phyloP scores from a whole-genome alignment of 2,329 filamentous ascomycete species.

The Aureobasidium sp. region DNA sequence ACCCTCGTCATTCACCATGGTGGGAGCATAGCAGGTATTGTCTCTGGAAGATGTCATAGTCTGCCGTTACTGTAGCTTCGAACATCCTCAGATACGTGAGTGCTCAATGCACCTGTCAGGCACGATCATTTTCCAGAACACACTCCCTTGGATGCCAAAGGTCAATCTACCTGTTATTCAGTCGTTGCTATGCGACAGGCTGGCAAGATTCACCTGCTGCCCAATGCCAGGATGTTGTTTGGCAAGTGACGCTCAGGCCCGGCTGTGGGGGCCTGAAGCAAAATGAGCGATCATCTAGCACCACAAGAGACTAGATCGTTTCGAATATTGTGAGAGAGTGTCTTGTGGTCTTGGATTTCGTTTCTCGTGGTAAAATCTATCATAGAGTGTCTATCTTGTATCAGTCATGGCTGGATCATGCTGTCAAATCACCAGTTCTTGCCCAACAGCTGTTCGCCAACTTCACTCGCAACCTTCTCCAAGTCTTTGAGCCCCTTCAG shows the following conservation, averaged over 20 bases:
- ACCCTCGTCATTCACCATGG: background rate
- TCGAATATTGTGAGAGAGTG: background rate
- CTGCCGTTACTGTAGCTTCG: conserved; percentile 1
- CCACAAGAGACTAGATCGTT: background rate
- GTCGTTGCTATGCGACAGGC: background rate
- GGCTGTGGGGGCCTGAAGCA: background rate
- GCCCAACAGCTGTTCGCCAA: conserved; percentile 15
- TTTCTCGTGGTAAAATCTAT: background rate
- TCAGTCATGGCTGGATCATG: background rate
- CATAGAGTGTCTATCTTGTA: background rate
- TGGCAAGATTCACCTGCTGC: background rate
- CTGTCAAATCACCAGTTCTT: conserved; percentile 3
- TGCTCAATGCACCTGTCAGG: conserved; percentile 2
- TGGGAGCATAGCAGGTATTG: background rate
- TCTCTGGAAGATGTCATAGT: background rate
- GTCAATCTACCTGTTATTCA: background rate
- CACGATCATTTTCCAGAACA: background rate
- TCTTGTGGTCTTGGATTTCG: background rate
- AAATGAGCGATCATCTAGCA: background rate
- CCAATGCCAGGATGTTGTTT: background rate
- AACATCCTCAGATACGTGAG: background rate
- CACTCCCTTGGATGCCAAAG: background rate
- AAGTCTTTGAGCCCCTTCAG: conserved; percentile 29
- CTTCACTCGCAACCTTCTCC: conserved; percentile 25
- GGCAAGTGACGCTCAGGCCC: background rate